phyloP scores from a whole-genome alignment of 257 asterid genomes.

The Coffea canephora region DNA sequence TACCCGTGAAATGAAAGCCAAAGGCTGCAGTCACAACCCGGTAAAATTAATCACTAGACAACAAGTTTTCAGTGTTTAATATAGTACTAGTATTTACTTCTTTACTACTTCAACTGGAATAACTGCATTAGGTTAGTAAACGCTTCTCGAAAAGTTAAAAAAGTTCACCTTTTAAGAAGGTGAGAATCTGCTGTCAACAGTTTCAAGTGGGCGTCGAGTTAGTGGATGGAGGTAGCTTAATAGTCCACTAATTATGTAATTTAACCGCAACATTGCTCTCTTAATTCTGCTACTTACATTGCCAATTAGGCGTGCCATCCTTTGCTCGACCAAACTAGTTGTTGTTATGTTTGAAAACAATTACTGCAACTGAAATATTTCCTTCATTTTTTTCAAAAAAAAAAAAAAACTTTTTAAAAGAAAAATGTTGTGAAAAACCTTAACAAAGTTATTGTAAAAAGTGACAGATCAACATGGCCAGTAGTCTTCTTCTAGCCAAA shows the following conservation, averaged over 20 bases:
- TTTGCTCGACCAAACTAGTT: not conserved
- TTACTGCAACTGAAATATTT: too few relatives aligned
- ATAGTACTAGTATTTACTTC: not conserved
- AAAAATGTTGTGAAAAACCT: too few relatives aligned
- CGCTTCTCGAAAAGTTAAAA: slow-evolving; percentile 7
- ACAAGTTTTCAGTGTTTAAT: not conserved
- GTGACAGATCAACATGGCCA: not conserved
- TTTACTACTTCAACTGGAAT: not conserved
- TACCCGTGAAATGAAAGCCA: slow-evolving; percentile 30
- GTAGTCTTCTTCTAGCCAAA: not conserved
- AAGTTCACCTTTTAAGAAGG: not conserved
- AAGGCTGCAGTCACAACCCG: not conserved
- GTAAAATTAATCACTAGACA: not conserved
- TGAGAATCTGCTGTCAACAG: not conserved
- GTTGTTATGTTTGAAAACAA: too few relatives aligned
- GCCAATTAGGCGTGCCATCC: not conserved
- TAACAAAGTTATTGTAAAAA: not conserved
- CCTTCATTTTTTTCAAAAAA: not conserved
- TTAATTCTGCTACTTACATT: not conserved
- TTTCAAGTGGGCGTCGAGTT: not conserved
- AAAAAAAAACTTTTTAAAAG: not conserved
- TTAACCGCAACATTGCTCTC: too few relatives aligned
- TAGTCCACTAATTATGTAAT: not conserved
- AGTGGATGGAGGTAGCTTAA: not conserved
- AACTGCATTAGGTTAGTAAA: slow-evolving; percentile 1